These are phyloP conservation scores for Theobroma cacao DNA, from an alignment of 345 rosid genomes.

Conservation along the genomic window DNA sequence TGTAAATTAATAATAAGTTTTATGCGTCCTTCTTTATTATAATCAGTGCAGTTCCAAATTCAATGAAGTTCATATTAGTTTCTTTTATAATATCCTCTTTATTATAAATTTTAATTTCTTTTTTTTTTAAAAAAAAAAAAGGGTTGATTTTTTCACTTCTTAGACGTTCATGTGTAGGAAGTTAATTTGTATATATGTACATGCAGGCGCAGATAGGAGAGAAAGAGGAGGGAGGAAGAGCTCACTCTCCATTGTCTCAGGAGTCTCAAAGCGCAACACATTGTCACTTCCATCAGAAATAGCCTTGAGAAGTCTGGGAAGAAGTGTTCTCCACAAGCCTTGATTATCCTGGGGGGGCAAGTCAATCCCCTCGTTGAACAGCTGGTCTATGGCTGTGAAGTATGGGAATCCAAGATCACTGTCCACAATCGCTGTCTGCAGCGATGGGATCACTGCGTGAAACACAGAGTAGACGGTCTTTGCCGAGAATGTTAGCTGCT, in stretches of 20 bases:
- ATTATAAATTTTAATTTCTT: too few relatives aligned
- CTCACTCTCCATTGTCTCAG: conserved; percentile 46
- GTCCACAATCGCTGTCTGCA: conserved; percentile 45
- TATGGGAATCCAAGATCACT: conserved; percentile 49
- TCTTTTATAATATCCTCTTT: too few relatives aligned
- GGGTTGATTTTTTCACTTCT: too few relatives aligned
- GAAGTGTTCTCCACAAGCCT: conserved; percentile 36
- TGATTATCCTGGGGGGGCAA: conserved; percentile 29
- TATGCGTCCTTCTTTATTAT: too few relatives aligned
- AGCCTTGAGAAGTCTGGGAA: conserved; percentile 62
- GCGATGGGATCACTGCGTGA: conserved; percentile 51
- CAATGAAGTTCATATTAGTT: too few relatives aligned
- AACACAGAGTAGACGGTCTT: conserved; percentile 57
- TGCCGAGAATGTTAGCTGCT: conserved; percentile 50
- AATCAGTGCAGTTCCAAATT: too few relatives aligned
- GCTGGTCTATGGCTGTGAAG: conserved; percentile 58
- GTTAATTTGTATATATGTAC: too few relatives aligned
- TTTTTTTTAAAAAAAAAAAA: too few relatives aligned
- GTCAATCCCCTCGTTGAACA: conserved; percentile 56
- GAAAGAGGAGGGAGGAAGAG: neutral
- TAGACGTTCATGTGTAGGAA: too few relatives aligned
- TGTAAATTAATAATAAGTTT: too few relatives aligned
- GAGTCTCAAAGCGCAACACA: conserved; percentile 53
- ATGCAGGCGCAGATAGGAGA: too few relatives aligned
- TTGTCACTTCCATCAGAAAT: conserved; percentile 33